Percentiles rank a stretch among this genome's conserved stretches.
Evolutionary conservation across 495 filamentous ascomycete genomes (phyloP).

Genomic region (Penicillium pulvis): DNA sequence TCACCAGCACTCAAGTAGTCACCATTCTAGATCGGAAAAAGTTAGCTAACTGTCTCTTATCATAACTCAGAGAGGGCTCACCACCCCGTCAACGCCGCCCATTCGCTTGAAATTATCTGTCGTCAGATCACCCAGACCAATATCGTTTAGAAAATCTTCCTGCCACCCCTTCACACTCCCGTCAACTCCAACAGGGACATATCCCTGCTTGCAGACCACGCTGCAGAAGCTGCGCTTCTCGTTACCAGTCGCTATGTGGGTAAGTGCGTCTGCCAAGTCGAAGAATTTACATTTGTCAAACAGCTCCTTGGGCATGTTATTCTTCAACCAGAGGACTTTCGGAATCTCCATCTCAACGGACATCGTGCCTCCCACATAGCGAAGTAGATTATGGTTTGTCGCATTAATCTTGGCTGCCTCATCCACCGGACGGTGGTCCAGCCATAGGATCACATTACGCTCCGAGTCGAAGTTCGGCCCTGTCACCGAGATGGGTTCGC

Average conservation of each 20-base stretch:
- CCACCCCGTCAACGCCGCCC: conserved; percentile 91
- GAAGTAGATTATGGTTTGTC: conserved; percentile 87
- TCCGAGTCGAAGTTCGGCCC: conserved; percentile 83
- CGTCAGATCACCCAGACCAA: conserved; percentile 79
- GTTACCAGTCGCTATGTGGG: conserved; percentile 91
- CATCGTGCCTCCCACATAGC: conserved; percentile 96
- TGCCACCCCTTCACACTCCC: conserved; percentile 99
- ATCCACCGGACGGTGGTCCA: conserved; percentile 86
- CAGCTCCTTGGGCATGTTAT: conserved; percentile 90
- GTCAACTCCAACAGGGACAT: conserved; percentile 91
- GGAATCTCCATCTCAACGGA: conserved; percentile 99
- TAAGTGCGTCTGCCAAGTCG: conserved; percentile 90
- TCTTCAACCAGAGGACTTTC: conserved; percentile 96
- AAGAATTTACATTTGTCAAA: conserved; percentile 96
- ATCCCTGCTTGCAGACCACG: conserved; percentile 94
- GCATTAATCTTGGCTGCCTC: conserved; percentile 91
- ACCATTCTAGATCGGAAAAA: conserved; percentile 66
- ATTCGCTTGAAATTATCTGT: conserved; percentile 87
- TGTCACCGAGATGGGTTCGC: conserved; percentile 87
- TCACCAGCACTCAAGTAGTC: conserved; percentile 88
- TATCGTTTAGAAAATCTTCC: conserved; percentile 82
- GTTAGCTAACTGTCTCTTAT: not conserved
- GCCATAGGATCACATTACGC: conserved; percentile 89
- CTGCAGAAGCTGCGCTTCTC: conserved; percentile 93
- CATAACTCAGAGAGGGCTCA: conserved; percentile 50